Conservation (phyloP, 108 stramenopile species). For the Poteriospumella lacustris region DNA sequence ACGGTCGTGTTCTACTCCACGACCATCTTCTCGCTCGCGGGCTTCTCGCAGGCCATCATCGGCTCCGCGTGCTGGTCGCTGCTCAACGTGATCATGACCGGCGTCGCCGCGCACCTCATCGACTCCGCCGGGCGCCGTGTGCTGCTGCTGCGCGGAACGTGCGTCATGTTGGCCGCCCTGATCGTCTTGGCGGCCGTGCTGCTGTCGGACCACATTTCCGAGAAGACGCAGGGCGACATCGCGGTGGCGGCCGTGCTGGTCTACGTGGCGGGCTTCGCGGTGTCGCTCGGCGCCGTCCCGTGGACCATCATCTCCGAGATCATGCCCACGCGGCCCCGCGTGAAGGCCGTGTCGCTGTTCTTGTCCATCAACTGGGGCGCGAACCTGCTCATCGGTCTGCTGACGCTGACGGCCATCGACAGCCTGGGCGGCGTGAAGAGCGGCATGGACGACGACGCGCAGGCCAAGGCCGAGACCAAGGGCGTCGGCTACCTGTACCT, state of each 20-base stretch:
- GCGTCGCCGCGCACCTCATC: conserved; percentile 23
- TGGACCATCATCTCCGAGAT: conserved; percentile 48
- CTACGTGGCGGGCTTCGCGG: conserved; percentile 46
- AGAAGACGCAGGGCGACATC: not conserved
- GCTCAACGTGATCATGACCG: conserved; percentile 33
- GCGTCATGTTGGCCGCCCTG: conserved; percentile 36
- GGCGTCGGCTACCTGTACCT: not conserved
- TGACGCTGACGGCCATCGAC: not conserved
- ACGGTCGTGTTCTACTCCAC: conserved; percentile 86
- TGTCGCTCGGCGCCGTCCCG: conserved; percentile 34
- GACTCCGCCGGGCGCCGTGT: conserved; percentile 38
- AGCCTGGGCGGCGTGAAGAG: not conserved
- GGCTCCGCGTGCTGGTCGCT: conserved; percentile 35
- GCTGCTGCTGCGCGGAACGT: conserved; percentile 35
- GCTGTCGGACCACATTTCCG: conserved; percentile 11
- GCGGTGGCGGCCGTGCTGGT: conserved; percentile 41
- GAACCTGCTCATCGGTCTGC: conserved; percentile 3
- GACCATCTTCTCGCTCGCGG: conserved; percentile 70
- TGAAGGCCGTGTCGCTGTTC: conserved; percentile 40
- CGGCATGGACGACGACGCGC: not conserved
- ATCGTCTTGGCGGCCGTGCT: conserved; percentile 29
- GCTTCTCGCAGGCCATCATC: conserved; percentile 55
- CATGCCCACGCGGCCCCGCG: conserved; percentile 41
- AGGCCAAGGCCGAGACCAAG: too few relatives aligned
- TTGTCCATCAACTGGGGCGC: conserved; percentile 39